These are phyloP conservation scores for Gypsophila paniculata DNA, from an alignment of 179 eudicot species.

Conservation along the genomic window DNA sequence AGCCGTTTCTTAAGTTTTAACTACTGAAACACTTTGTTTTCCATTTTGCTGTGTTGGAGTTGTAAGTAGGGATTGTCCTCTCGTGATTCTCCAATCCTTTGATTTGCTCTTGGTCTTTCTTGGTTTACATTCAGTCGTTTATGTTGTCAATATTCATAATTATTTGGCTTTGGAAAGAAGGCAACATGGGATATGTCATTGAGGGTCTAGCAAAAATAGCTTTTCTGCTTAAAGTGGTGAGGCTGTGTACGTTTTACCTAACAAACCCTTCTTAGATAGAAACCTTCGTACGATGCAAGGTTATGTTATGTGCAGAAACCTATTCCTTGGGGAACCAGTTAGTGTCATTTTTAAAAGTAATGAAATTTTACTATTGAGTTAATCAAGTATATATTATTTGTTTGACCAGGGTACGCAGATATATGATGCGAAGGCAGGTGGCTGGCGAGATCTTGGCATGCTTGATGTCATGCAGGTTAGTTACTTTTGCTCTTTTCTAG, in stretches of 20 bases:
- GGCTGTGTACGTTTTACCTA: neutral
- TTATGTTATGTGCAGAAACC: slow-evolving; percentile 3
- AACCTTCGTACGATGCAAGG: neutral
- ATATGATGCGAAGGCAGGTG: slow-evolving; percentile 99
- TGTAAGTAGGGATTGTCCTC: neutral
- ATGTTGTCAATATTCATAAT: neutral
- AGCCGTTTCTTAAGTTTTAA: neutral
- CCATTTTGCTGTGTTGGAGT: neutral
- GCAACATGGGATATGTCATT: neutral
- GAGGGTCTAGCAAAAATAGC: neutral
- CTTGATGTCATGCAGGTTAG: slow-evolving; percentile 99
- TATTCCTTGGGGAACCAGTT: neutral
- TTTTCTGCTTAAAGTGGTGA: neutral
- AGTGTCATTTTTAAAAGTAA: neutral
- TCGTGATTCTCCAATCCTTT: neutral
- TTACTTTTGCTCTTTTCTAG: neutral
- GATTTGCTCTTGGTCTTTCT: neutral
- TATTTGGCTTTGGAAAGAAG: neutral
- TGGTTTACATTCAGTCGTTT: neutral
- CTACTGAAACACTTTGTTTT: neutral
- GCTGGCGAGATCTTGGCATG: slow-evolving; percentile 98
- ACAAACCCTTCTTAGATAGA: neutral
- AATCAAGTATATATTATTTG: slow-evolving; percentile 24
- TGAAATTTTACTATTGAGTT: neutral
- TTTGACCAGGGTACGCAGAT: slow-evolving; percentile 82